These are phyloP conservation scores for Solanum verrucosum DNA, from an alignment of 257 asterid genomes.

Conservation along the genomic window DNA sequence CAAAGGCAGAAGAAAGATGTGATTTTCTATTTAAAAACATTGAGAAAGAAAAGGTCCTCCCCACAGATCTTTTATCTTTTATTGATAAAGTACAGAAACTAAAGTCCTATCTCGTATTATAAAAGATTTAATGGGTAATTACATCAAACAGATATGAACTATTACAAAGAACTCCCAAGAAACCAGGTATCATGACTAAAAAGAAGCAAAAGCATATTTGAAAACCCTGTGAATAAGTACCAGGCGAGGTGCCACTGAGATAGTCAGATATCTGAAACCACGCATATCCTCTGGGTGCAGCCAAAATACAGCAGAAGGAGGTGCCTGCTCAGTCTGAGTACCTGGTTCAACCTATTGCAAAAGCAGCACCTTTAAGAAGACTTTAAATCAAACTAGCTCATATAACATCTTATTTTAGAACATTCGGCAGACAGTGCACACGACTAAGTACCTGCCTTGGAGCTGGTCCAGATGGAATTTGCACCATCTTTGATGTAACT, in stretches of 20 bases:
- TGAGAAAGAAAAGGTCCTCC: neutral
- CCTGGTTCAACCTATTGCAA: conserved; percentile 86
- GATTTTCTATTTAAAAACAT: neutral
- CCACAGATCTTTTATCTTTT: neutral
- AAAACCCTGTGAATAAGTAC: conserved; percentile 27
- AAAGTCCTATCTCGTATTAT: neutral
- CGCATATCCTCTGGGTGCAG: conserved; percentile 71
- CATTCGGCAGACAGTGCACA: conserved; percentile 2
- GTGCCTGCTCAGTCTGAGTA: conserved; percentile 95
- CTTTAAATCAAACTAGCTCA: neutral
- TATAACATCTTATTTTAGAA: neutral
- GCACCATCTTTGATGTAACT: conserved; percentile 86
- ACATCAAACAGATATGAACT: neutral
- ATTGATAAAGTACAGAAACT: neutral
- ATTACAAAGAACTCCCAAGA: neutral
- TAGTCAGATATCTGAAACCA: conserved; percentile 80
- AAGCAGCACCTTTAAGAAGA: conserved; percentile 9
- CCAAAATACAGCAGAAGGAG: conserved; percentile 96
- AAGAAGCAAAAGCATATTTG: neutral
- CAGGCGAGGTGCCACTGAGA: conserved; percentile 97
- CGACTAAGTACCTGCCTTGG: conserved; percentile 82
- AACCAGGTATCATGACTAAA: neutral
- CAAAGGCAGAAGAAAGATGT: neutral
- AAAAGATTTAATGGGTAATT: neutral
- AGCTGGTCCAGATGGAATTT: conserved; percentile 95